Base-by-base conservation (phyloP, 768 basidiomycete genomes). In the Lepiota venenata region DNA sequence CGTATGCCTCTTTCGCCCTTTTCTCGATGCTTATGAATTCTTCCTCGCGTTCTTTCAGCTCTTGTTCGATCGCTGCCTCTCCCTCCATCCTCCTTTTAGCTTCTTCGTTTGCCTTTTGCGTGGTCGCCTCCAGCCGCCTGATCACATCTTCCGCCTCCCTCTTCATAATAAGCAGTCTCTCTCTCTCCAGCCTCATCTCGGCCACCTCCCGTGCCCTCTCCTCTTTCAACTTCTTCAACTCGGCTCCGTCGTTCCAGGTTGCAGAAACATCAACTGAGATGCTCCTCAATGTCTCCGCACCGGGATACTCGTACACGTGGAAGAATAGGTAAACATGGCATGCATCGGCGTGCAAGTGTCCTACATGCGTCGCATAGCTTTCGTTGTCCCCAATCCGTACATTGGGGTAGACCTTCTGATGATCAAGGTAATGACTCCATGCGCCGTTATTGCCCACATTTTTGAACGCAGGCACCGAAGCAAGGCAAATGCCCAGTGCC, bases 221-320 rank as follows among this genome's bases (percentile, higher is more conserved):
- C 20, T 52, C 51, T 18, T 45, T 52, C 25, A 38, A 7, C 32
- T 2, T 44, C 35, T 27, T 52, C 51, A 52, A 43, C 35, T 37
- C 43, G 3, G 16, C 35, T 14, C 51, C 42, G 11, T 52, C 51
- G 36, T 52, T 44, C 51, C 51, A 52, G 1, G 51, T 52, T 41
- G 51, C 51, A 16, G 51, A 52, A n/a, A 45, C 43, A 14, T 52
- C 51, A 44, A 52, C 42, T 14, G 51, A 52, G 14, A 52, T 37
- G 6, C 51, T 52, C 43, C 51, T 52, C 51, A 52, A 16, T 18
- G 43, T 35, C 14, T 52, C 51, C 12, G 42, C 43, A 14, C 44
- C 36, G 16, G 51, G 51, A n/a, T 52, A 52, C 32, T 52, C 51
- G 35, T 52, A 52, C 43, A 52, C 51, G 25, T 52, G 51, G 51